A percentile compares a stretch with the other conserved stretches of the same genome.
phyloP scores from a whole-genome alignment of 2,329 filamentous ascomycete species.

The Boeremia lycopersici region DNA sequence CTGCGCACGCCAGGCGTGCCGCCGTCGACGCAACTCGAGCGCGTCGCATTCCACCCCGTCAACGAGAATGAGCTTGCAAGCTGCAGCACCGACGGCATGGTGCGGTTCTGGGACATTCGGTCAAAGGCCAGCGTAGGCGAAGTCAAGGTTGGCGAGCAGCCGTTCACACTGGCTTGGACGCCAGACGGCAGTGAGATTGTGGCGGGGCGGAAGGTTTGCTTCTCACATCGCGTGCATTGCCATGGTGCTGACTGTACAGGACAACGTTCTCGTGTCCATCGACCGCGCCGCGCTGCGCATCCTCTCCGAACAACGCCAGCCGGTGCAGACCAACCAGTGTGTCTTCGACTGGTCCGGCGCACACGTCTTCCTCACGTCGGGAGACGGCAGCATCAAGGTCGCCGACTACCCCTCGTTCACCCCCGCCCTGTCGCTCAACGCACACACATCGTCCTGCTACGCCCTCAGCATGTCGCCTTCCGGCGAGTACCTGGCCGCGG shows the following conservation, averaged over 20 bases:
- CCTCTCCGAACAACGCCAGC: constrained; percentile 65
- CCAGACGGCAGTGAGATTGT: constrained; percentile 73
- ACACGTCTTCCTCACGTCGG: constrained; percentile 73
- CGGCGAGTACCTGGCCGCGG: constrained; percentile 74
- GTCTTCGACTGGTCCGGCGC: constrained; percentile 75
- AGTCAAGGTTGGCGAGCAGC: constrained; percentile 64
- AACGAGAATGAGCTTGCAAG: constrained; percentile 80
- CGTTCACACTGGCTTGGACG: constrained; percentile 75
- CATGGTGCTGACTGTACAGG: constrained; percentile 49
- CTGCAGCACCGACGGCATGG: constrained; percentile 73
- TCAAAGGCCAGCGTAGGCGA: constrained; percentile 74
- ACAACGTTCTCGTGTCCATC: constrained; percentile 67
- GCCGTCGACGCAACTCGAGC: constrained; percentile 61
- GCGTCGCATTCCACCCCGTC: constrained; percentile 77
- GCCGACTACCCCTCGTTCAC: constrained; percentile 56
- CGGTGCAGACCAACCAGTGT: constrained; percentile 72
- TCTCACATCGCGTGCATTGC: neutral
- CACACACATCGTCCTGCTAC: constrained; percentile 75
- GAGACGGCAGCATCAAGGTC: constrained; percentile 73
- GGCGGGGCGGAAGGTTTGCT: constrained; percentile 72
- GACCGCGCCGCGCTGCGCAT: constrained; percentile 64
- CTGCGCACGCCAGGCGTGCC: constrained; percentile 65
- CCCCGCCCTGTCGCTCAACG: constrained; percentile 65
- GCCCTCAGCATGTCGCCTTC: constrained; percentile 72
- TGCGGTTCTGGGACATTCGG: constrained; percentile 81